Base-by-base conservation (phyloP, 1,284 basidiomycete genomes). In the Phylloboletellus chloephorus region DNA sequence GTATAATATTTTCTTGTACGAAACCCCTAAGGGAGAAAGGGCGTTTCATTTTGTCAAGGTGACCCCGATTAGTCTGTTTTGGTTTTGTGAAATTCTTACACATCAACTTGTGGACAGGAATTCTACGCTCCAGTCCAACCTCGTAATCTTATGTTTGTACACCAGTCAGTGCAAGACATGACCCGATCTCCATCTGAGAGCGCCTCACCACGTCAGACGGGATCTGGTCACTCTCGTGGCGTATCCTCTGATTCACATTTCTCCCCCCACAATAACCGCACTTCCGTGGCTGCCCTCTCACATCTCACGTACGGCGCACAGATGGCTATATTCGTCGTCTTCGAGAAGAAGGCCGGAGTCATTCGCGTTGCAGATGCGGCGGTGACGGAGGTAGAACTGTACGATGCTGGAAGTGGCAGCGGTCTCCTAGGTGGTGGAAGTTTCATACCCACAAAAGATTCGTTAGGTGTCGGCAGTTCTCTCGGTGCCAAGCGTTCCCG, bases 21-120 rank as follows among this genome's bases (percentile, higher is more conserved):
- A 89, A 59, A 81, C 85, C 0, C 82, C 83, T 0, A 81, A 76
- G 58, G 82, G 82, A 12, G 83, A 89, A 61, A 70, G 86, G n/a
- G 82, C 83, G 0, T 89, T 88, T 56, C 75, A 78, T 50, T 84
- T 85, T 52, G 71, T 85, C 30, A 88, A 86, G 74, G 85, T 82
- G 36, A 35, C 29, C 19, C 19, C 24, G 22, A 38, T 37, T 34
- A 13, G 37, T 46, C 3, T 31, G 2, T 28, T 37, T 17, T 7
- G 20, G 0, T 15, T 29, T 19, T 24, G 20, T 25, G 9, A 13
- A 8, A 29, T 44, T 20, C 21, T 44, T 17, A 46, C 8, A 16
- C 33, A 32, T 31, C 3, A 16, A 25, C 43, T 21, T n/a, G 15
- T 15, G 40, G 16, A 4, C 52, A 88, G 86, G 86, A 89, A 61